A percentile compares a stretch with the other conserved stretches of the same genome.
Conservation (phyloP, 2,329 filamentous ascomycete genomes). For the Fusarium nematophilum region DNA sequence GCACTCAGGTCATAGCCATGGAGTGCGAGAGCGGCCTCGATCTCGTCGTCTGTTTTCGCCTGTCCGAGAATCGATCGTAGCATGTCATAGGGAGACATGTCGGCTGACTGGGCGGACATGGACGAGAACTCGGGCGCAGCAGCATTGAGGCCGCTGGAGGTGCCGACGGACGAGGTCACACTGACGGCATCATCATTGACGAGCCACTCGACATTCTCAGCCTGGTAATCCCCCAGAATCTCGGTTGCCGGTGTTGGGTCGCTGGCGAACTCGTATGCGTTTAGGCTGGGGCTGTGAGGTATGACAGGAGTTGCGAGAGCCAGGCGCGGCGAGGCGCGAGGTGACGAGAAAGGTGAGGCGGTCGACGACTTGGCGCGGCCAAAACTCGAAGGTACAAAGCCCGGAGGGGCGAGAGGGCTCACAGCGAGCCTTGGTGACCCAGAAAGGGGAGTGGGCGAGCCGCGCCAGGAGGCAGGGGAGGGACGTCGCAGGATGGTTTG, state of each 20-base stretch:
- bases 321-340: conserved; percentile 89
- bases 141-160: conserved; percentile 78
- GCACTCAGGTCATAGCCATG: conserved; percentile 95
- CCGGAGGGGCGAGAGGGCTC: conserved; percentile 85
- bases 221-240: conserved; percentile 89
- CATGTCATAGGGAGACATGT: conserved; percentile 99
- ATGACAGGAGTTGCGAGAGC: conserved; percentile 90
- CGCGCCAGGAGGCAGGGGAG: conserved; percentile 94
- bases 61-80: conserved; percentile 93
- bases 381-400: conserved; percentile 83
- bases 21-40: conserved; percentile 87
- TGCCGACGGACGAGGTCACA: conserved; percentile 78
- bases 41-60: conserved; percentile 90
- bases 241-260: conserved; percentile 85
- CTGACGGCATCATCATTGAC: conserved; percentile 89
- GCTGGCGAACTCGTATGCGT: conserved; percentile 92
- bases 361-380: conserved; percentile 79
- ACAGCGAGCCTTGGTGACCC: conserved; percentile 85
- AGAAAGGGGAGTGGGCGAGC: conserved; percentile 81
- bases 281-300: conserved; percentile 92
- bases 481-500: conserved; percentile 90
- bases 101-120: conserved; percentile 72
- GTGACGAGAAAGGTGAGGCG: conserved; percentile 92
- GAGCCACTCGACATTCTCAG: conserved; percentile 96
- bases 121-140: conserved; percentile 82